Base-by-base conservation (phyloP, 192 early-diverging fungal genomes). In the Dissophora globulifera region DNA sequence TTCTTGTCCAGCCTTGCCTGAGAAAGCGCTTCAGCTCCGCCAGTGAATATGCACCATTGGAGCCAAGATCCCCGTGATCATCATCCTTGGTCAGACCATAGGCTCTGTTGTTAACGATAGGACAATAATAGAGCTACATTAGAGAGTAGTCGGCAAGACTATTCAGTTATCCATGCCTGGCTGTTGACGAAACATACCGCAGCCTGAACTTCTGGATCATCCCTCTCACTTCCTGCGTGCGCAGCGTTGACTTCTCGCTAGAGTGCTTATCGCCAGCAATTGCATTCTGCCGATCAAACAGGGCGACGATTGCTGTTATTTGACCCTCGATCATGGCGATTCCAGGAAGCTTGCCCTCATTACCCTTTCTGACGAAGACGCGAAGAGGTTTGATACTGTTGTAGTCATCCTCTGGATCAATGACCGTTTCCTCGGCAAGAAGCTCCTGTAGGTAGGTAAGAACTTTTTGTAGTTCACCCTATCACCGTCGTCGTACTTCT, bases 261-360 rank as follows among this genome's bases (percentile, higher is more conserved):
- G n/a, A n/a, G n/a, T n/a, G n/a, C n/a, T n/a, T n/a, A n/a, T n/a
- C n/a, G n/a, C n/a, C n/a, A n/a, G n/a, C n/a, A n/a, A n/a, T n/a
- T n/a, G n/a, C n/a, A n/a, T n/a, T n/a, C 30, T 59, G 57, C 7
- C 48, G 29, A 30, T 32, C 29, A n/a, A 31, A 59, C 3, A 59
- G 27, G 20, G n/a, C 23, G 16, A 26, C 43, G 29, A 43, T 17
- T 46, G 17, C 40, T 11, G 30, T 46, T 17, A 47, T 25, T 20
- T 59, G 48, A 29, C 27, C 29, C 30, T 16, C n/a, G 17, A 59
- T 20, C 17, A 15, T 48, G 0, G 5, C 1, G 25, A 6, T 32
- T 13, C 27, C 8, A n/a, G 57, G 57, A 26, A 13, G 13, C n/a
- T 47, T 16, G 8, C 57, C 57, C 12, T 47, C 57, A 31, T 59